Percentiles rank a stretch among this genome's conserved stretches.
These are phyloP conservation scores for Quercus rubra DNA, from an alignment of 306 rosid genomes.

Conservation along the genomic window DNA sequence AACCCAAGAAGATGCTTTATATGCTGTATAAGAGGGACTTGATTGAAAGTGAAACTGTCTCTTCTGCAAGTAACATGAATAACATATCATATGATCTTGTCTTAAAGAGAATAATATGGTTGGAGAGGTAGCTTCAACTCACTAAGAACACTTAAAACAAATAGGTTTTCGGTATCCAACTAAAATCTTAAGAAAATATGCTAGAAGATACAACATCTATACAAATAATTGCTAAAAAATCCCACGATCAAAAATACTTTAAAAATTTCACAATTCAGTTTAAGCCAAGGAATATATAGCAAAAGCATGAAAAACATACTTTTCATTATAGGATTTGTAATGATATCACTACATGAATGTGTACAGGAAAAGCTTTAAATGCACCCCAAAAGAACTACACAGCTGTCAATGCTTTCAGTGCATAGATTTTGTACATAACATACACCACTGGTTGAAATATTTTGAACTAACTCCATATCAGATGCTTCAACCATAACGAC, in stretches of 20 bases:
- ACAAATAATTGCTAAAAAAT: background rate
- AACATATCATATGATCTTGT: constrained; percentile 3
- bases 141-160: constrained; percentile 8
- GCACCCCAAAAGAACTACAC: background rate
- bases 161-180: background rate
- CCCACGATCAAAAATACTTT: background rate
- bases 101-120: constrained; percentile 3
- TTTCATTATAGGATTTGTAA: background rate
- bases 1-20: constrained; percentile 31
- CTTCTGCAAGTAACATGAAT: constrained; percentile 48
- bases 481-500: background rate
- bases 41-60: constrained; percentile 27
- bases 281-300: background rate
- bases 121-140: background rate
- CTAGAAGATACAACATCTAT: background rate
- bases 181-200: background rate
- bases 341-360: background rate
- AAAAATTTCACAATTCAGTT: constrained; percentile 3
- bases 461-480: background rate
- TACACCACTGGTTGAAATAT: background rate
- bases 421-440: background rate
- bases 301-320: background rate
- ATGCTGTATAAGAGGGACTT: constrained; percentile 30
- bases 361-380: background rate
- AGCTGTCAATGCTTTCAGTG: background rate